phyloP scores from a whole-genome alignment of 1,139 yeast species.

The Saccharomyces hybrid region DNA sequence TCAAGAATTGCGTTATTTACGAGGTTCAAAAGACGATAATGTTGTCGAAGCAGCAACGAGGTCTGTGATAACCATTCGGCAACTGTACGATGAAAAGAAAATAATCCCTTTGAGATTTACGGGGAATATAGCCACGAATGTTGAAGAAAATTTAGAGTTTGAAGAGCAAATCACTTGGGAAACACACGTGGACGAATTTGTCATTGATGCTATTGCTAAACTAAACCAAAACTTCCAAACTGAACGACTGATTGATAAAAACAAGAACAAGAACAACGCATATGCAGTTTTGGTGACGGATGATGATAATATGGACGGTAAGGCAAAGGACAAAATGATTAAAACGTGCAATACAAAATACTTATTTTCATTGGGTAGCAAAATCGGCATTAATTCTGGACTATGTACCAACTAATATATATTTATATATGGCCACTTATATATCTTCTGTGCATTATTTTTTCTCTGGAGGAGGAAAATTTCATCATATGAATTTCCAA shows the following conservation, averaged over 20 bases:
- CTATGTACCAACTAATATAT: conserved; percentile 3
- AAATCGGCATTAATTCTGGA: conserved; percentile 3
- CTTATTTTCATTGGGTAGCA: conserved; percentile 21
- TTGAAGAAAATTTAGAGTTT: conserved; percentile 40
- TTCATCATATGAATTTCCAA: conserved; percentile 8
- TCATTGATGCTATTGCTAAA: conserved; percentile 33
- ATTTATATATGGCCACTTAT: background rate
- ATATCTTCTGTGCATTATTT: background rate
- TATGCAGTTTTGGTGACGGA: conserved; percentile 58
- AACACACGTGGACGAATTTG: conserved; percentile 37
- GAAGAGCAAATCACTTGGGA: conserved; percentile 38
- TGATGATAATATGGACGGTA: conserved; percentile 61
- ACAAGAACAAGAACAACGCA: conserved; percentile 37
- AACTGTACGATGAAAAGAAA: conserved; percentile 52
- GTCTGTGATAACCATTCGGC: conserved; percentile 66
- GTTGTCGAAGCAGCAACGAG: conserved; percentile 77
- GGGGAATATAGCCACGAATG: conserved; percentile 58
- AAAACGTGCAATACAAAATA: conserved; percentile 22
- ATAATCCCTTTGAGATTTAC: conserved; percentile 55
- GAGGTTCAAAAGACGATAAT: conserved; percentile 66
- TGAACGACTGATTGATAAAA: conserved; percentile 3
- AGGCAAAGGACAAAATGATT: conserved; percentile 55
- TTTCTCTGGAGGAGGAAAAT: no score
- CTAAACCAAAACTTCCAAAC: conserved; percentile 25
- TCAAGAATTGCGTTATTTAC: conserved; percentile 66